Conservation (phyloP, 2,329 filamentous ascomycete genomes). For the Triangularia setosa region DNA sequence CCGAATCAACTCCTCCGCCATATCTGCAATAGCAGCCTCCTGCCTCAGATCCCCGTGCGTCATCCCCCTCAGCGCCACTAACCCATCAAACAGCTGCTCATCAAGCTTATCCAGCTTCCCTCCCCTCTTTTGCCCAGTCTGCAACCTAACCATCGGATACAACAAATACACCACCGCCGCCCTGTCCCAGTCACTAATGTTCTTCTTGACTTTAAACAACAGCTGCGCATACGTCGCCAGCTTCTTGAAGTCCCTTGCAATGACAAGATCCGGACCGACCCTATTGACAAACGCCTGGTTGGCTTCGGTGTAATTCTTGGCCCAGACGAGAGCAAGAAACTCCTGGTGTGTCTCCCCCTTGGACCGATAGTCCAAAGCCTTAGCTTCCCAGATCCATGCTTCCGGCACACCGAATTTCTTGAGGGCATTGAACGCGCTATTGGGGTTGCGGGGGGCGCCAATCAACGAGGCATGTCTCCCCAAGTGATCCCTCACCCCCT, state of each 20-base stretch:
- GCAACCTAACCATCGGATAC: constrained; percentile 50
- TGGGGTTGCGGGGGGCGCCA: constrained; percentile 49
- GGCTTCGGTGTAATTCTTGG: constrained; percentile 72
- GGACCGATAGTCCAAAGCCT: constrained; percentile 76
- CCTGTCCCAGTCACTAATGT: constrained; percentile 68
- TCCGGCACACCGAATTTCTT: constrained; percentile 66
- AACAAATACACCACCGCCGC: constrained; percentile 76
- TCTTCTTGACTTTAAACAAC: constrained; percentile 65
- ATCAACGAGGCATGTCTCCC: constrained; percentile 67
- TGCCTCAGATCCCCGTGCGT: constrained; percentile 53
- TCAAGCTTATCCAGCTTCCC: constrained; percentile 18
- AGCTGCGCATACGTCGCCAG: constrained; percentile 54
- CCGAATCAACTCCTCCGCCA: constrained; percentile 68
- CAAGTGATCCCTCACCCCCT: constrained; percentile 68
- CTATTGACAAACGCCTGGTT: constrained; percentile 76
- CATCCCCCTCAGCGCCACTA: constrained; percentile 54
- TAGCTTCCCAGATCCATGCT: constrained; percentile 81
- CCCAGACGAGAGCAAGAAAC: constrained; percentile 75
- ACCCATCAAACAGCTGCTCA: constrained; percentile 48
- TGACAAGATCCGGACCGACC: constrained; percentile 77
- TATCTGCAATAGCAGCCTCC: constrained; percentile 74
- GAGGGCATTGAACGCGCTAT: constrained; percentile 56
- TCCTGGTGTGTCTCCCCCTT: constrained; percentile 66
- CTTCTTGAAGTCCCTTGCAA: constrained; percentile 73
- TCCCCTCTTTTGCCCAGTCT: background rate